Conservation (phyloP, 768 basidiomycete genomes). For the Phylloporus scabripes region DNA sequence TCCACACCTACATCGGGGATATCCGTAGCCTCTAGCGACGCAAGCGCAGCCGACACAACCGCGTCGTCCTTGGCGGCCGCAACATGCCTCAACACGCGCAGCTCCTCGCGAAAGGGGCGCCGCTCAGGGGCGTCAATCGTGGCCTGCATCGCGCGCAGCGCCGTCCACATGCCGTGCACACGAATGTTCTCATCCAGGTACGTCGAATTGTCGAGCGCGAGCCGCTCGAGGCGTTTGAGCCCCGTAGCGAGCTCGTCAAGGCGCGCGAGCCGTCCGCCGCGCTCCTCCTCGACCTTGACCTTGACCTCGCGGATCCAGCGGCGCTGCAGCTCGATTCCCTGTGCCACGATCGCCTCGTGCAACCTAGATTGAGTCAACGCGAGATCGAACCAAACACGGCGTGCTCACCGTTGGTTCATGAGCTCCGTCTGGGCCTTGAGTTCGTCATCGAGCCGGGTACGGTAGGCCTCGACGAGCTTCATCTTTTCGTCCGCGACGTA, state of each 20-base stretch:
- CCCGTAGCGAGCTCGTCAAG: constrained; percentile 89
- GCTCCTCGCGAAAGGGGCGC: constrained; percentile 84
- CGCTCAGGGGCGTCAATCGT: constrained; percentile 62
- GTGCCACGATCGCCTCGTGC: constrained; percentile 90
- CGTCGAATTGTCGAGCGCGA: constrained; percentile 85
- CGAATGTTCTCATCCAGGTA: constrained; percentile 93
- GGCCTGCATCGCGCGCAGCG: constrained; percentile 72
- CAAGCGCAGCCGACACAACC: constrained; percentile 59
- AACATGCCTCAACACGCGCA: constrained; percentile 74
- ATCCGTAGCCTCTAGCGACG: constrained; percentile 62
- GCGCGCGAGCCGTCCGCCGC: constrained; percentile 90
- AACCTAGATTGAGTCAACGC: constrained; percentile 44
- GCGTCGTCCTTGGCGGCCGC: constrained; percentile 67
- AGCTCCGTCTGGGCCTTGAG: constrained; percentile 84
- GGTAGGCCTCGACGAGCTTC: constrained; percentile 70
- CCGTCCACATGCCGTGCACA: constrained; percentile 88
- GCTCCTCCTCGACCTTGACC: constrained; percentile 92
- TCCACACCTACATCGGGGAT: constrained; percentile 80
- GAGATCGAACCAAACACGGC: background rate
- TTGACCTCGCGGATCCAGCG: constrained; percentile 97
- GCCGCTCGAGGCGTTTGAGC: constrained; percentile 84
- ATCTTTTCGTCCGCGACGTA: constrained; percentile 74
- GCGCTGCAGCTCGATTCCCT: constrained; percentile 95
- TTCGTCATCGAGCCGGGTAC: constrained; percentile 81
- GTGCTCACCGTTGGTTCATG: constrained; percentile 86